phyloP scores from a whole-genome alignment of 2,329 filamentous ascomycete species.

The Lomentospora prolificans region DNA sequence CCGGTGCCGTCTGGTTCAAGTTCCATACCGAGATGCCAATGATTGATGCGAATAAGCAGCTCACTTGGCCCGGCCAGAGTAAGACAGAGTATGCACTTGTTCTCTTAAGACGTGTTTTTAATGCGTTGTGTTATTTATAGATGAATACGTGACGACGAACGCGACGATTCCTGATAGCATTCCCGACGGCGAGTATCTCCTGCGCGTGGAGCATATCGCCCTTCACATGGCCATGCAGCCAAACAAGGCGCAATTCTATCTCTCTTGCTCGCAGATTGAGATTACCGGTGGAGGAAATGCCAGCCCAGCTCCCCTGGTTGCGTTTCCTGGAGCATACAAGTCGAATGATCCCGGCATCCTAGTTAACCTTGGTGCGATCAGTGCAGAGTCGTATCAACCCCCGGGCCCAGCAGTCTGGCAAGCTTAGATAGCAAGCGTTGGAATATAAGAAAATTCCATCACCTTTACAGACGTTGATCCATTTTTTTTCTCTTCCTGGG shows the following conservation, averaged over 20 bases:
- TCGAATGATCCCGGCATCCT: slow-evolving; percentile 36
- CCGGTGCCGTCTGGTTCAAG: slow-evolving; percentile 26
- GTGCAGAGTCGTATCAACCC: slow-evolving; percentile 4
- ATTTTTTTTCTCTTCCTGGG: too few species aligned
- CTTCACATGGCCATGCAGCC: slow-evolving; percentile 28
- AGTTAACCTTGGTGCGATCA: slow-evolving; percentile 17
- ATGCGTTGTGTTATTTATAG: slow-evolving; percentile 10
- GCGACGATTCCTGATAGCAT: slow-evolving; percentile 24
- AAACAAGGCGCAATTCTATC: slow-evolving; percentile 28
- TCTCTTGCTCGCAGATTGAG: slow-evolving; percentile 20
- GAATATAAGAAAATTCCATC: too few species aligned
- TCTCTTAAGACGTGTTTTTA: background rate
- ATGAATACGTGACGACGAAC: slow-evolving; percentile 21
- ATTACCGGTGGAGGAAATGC: slow-evolving; percentile 24
- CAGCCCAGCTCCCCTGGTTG: slow-evolving; percentile 30
- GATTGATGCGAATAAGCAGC: slow-evolving; percentile 33
- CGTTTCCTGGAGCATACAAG: slow-evolving; percentile 45
- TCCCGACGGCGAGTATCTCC: slow-evolving; percentile 26
- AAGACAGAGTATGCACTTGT: too few species aligned
- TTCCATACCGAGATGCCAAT: slow-evolving; percentile 27
- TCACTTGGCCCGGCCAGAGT: slow-evolving; percentile 29
- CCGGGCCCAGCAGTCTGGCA: slow-evolving; percentile 7
- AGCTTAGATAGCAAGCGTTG: background rate
- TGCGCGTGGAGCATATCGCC: slow-evolving; percentile 25
- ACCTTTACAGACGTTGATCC: too few species aligned